Base-by-base conservation (phyloP, 2,329 filamentous ascomycete species). In the Zelopaecilomyces penicillatus region DNA sequence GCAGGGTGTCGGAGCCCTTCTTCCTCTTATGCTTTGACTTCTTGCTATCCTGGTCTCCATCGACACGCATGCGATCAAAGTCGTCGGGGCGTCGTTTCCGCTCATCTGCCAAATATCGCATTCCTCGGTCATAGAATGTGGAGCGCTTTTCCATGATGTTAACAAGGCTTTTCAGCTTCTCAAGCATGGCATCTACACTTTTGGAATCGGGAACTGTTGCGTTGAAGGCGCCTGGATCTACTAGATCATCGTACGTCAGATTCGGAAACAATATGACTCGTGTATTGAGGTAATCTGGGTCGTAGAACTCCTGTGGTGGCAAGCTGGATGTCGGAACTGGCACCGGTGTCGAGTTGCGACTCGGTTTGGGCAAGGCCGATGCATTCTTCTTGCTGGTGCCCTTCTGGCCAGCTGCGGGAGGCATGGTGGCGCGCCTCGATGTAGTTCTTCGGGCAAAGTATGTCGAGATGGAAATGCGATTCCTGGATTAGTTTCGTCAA, bases 11-110 rank as follows among this genome's bases (percentile, higher is more conserved):
- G 6, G 77, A 70, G 27, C 83, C 85, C 66, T 88, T 89, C 61
- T 85, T 82, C 69, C 87, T 89, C 73, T 87, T 89, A 52, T 84
- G 75, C 62, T 90, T 89, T 27, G 71, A 67, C 59, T 78, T 76
- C 56, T 78, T 78, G 26, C 66, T 63, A 42, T 72, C 70, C 49
- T 70, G 70, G 37, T 77, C 75, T 29, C 64, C 72, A 43, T 71
- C 58, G 49, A 52, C 70, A 55, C 71, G 71, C 47, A 66, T 65
- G 45, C 69, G 62, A 50, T 78, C 67, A 39, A 63, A 68, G 43
- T 81, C 75, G 45, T 80, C 75, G 30, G 73, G 67, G 51, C 75
- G 68, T 36, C 80, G 76, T 61, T 87, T 86, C 42, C 82, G 73
- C 58, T 76, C 75, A 55, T 75, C 72, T 5, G 82, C 78, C 44